Evolutionary conservation across 116 monocot genomes (phyloP), one percentile per base, ranked within the genome.

Genomic region (Trichopus zeylanicus): DNA sequence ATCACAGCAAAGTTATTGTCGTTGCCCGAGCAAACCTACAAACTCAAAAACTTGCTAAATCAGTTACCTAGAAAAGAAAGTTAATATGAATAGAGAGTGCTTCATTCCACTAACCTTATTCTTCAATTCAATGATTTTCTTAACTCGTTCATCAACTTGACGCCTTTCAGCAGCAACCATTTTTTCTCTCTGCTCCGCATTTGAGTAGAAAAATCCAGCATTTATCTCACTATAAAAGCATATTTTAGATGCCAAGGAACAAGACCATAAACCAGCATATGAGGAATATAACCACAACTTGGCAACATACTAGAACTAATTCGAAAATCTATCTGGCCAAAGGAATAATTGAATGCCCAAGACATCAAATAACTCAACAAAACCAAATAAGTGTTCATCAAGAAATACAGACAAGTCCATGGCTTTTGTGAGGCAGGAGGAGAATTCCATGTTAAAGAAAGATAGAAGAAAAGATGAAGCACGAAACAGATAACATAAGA

Each of bases 141-240:
- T 77, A 19, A 91, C 88, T 67, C 79, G 74, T 35, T 91, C 91
- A 67, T 98, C 97, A 73, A 98, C 91, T 78, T 76, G 78, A 38
- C 76, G 91, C 72, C 98, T 82, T 74, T 98, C 98, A 66, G 98
- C 91, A 70, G 85, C 66, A 80, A 98, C 88, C 91, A 98, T 91
- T 62, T 82, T 91, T 68, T 98, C 98, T 70, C 88, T 88, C 61
- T 98, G 91, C 46, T 98, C 98, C 18, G 98, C 98, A 65, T 78
- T 98, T 0, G 98, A 98, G 77, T 98, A 98, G 77, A 98, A 98
- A 74, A 98, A 98, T 10, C 98, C 91, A 52, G 98, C 91, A 88
- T 98, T 98, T 80, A 98, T 62, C 75, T 98, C 98, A 85, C 98
- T 98, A 78, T 53, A 31, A 57, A 56, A 69, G 29, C n/a, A 28